These are phyloP conservation scores for Tetrahymena elliotti DNA, from an alignment of 73 alveolate species.

Conservation along the genomic window DNA sequence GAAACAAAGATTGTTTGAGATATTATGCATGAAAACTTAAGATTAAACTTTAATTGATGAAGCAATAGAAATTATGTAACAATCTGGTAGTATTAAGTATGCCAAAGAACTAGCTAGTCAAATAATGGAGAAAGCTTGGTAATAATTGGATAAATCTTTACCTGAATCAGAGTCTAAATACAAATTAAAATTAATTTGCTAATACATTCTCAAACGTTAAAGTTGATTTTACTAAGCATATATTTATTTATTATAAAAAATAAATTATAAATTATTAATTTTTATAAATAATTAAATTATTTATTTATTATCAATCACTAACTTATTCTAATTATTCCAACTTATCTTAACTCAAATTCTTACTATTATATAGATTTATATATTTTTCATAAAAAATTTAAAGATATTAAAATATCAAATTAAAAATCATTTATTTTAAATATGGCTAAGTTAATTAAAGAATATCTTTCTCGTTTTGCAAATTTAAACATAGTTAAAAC, in stretches of 20 bases:
- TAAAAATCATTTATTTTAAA: no score
- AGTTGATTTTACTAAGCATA: background rate
- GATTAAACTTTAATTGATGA: slow-evolving; percentile 55
- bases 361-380: no score
- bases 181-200: background rate
- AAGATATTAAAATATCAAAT: no score
- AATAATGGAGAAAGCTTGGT: slow-evolving; percentile 50
- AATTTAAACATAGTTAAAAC: no score
- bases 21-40: slow-evolving; percentile 56
- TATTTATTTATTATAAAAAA: background rate
- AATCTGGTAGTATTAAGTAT: slow-evolving; percentile 62
- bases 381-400: no score
- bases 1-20: slow-evolving; percentile 54
- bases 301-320: no score
- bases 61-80: slow-evolving; percentile 68
- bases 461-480: no score
- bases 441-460: no score
- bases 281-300: no score
- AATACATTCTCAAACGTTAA: background rate
- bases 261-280: no score
- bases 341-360: no score
- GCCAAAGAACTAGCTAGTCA: slow-evolving; percentile 51
- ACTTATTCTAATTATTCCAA: no score
- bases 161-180: slow-evolving; percentile 44
- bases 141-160: background rate